Evolutionary conservation across 108 stramenopile genomes (phyloP).

Genomic region (Mayamaea pseudoterrestris): DNA sequence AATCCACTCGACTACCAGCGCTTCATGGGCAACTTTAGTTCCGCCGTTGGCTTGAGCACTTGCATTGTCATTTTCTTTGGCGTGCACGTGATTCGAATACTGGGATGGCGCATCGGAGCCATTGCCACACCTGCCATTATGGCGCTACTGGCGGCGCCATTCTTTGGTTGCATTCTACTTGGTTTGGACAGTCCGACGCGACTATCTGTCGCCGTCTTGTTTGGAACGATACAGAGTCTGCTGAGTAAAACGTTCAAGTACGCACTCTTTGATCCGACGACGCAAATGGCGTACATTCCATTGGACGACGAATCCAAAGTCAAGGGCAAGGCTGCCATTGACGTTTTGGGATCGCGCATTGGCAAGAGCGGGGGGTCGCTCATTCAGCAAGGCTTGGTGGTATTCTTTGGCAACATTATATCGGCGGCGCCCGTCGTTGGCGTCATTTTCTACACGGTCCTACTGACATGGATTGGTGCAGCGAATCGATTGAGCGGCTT

Average conservation of each 20-base stretch:
- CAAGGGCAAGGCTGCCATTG: conserved; percentile 93
- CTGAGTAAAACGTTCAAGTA: conserved; percentile 90
- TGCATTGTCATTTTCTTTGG: conserved; percentile 91
- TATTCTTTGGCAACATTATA: conserved; percentile 86
- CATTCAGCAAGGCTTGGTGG: conserved; percentile 85
- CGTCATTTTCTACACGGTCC: conserved; percentile 72
- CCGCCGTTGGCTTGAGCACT: conserved; percentile 70
- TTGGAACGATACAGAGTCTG: conserved; percentile 83
- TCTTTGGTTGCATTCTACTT: conserved; percentile 77
- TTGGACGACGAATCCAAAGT: conserved; percentile 91
- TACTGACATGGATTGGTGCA: conserved; percentile 65
- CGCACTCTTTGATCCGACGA: conserved; percentile 80
- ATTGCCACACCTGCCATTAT: conserved; percentile 86
- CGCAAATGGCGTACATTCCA: conserved; percentile 92
- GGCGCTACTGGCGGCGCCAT: conserved; percentile 76
- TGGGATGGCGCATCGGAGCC: conserved; percentile 91
- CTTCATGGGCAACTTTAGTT: conserved; percentile 92
- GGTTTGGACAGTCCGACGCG: conserved; percentile 61
- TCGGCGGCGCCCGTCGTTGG: conserved; percentile 75
- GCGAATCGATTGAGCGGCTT: conserved; percentile 62
- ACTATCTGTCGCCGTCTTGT: conserved; percentile 58
- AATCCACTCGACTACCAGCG: conserved; percentile 83
- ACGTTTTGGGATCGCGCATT: conserved; percentile 87
- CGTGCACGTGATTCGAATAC: conserved; percentile 75
- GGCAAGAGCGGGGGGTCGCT: conserved; percentile 93